Evolutionary conservation across 352 stramenopile genomes (phyloP).

Genomic region (Globisporangium solare): DNA sequence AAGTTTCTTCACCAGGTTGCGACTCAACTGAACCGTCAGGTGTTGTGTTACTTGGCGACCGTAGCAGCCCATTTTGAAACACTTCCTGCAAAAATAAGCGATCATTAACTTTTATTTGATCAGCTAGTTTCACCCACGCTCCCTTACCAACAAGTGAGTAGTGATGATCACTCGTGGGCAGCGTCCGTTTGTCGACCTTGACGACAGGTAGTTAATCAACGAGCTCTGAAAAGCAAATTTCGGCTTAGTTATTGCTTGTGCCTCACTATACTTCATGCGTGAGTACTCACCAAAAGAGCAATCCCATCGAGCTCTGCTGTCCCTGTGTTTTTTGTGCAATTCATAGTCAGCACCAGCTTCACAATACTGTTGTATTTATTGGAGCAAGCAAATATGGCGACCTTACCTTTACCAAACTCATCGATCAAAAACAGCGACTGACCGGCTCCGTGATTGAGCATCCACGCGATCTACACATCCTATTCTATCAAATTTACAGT

Average conservation of each 20-base stretch:
- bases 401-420: conserved; percentile 81
- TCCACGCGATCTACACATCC: conserved; percentile 62
- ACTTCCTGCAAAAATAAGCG: conserved; percentile 38
- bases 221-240: conserved; percentile 30
- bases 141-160: conserved; percentile 70
- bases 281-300: conserved; percentile 51
- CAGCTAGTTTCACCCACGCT: not conserved
- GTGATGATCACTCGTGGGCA: conserved; percentile 69
- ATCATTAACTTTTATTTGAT: not conserved
- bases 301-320: conserved; percentile 74
- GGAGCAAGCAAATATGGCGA: not conserved
- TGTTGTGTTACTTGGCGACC: conserved; percentile 1
- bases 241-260: not conserved
- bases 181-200: conserved; percentile 15
- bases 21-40: not conserved
- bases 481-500: not conserved
- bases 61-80: conserved; percentile 41
- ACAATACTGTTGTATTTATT: not conserved
- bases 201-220: conserved; percentile 57
- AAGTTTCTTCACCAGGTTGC: not conserved
- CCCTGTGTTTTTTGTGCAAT: conserved; percentile 21
- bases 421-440: conserved; percentile 78
- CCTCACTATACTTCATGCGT: not conserved
- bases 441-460: conserved; percentile 67
- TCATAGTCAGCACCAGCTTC: not conserved